Percentiles rank a stretch among this genome's conserved stretches.
These are phyloP conservation scores for Hymenoscyphus linearis DNA, from an alignment of 2,329 filamentous ascomycete genomes.

Conservation along the genomic window DNA sequence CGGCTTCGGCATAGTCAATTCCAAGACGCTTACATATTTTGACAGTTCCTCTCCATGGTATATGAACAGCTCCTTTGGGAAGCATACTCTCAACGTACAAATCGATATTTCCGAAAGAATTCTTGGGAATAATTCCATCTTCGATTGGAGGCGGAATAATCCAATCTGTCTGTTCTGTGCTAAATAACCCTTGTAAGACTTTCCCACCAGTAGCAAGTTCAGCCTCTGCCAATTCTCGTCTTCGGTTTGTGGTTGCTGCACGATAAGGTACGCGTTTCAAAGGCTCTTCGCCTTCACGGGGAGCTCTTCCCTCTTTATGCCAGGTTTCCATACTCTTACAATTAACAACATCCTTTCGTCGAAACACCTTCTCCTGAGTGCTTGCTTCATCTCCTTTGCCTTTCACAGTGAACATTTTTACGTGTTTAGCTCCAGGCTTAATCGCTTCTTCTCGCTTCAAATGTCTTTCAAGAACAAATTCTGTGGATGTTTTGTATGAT, in stretches of 20 bases:
- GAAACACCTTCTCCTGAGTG: slow-evolving; percentile 75
- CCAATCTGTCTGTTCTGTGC: slow-evolving; percentile 83
- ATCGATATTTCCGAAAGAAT: slow-evolving; percentile 94
- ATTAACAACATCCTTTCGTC: slow-evolving; percentile 69
- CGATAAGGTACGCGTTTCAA: slow-evolving; percentile 86
- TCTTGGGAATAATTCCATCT: slow-evolving; percentile 85
- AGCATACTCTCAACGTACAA: slow-evolving; percentile 93
- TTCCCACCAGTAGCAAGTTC: slow-evolving; percentile 73
- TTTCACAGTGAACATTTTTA: slow-evolving; percentile 68
- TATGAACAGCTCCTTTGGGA: slow-evolving; percentile 74
- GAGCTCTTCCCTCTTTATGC: slow-evolving; percentile 90
- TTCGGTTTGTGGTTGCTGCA: slow-evolving; percentile 81
- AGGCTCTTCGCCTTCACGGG: slow-evolving; percentile 64
- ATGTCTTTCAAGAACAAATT: slow-evolving; percentile 81
- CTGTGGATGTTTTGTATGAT: slow-evolving; percentile 79
- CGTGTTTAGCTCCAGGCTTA: slow-evolving; percentile 58
- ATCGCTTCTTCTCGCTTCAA: slow-evolving; percentile 90
- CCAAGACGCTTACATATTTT: slow-evolving; percentile 77
- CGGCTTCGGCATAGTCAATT: slow-evolving; percentile 89
- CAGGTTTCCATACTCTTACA: slow-evolving; percentile 94
- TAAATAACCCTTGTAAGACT: slow-evolving; percentile 80
- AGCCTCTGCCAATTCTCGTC: slow-evolving; percentile 82
- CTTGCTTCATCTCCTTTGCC: slow-evolving; percentile 63
- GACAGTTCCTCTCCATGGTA: slow-evolving; percentile 71
- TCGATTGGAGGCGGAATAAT: slow-evolving; percentile 86